Percentiles rank a stretch among this genome's conserved stretches.
Conservation (phyloP, 1,284 basidiomycete species). For the Schizopora paradoxa region DNA sequence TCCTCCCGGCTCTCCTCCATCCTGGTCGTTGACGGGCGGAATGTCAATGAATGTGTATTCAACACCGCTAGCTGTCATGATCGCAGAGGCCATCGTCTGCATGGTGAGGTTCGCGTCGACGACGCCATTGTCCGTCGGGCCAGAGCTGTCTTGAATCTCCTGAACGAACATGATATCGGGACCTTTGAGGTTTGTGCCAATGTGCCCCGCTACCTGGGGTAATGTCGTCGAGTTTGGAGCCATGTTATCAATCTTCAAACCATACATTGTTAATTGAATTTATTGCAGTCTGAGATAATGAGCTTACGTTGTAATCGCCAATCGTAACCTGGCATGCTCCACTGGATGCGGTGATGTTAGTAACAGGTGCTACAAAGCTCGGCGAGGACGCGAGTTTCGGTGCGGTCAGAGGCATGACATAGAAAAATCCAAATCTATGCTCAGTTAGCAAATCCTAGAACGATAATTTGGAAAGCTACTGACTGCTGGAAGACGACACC, state of each 20-base stretch:
- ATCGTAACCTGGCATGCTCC: constrained; percentile 47
- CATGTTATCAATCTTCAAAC: constrained; percentile 50
- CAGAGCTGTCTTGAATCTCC: constrained; percentile 63
- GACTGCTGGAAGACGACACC: constrained; percentile 52
- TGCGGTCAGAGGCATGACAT: constrained; percentile 50
- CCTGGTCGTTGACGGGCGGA: constrained; percentile 46
- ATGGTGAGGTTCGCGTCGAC: constrained; percentile 53
- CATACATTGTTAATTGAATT: background rate
- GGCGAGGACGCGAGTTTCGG: constrained; percentile 41
- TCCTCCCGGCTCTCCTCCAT: constrained; percentile 61
- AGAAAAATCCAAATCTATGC: constrained; percentile 47
- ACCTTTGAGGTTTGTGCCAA: constrained; percentile 43
- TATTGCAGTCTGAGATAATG: background rate
- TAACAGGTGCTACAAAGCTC: constrained; percentile 31
- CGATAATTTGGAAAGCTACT: constrained; percentile 14
- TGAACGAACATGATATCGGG: constrained; percentile 63
- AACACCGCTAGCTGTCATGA: constrained; percentile 32
- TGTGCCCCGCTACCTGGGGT: constrained; percentile 47
- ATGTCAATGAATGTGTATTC: constrained; percentile 47
- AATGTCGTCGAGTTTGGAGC: constrained; percentile 46
- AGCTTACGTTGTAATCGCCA: constrained; percentile 54
- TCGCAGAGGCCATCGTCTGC: constrained; percentile 43
- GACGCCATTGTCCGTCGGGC: constrained; percentile 48
- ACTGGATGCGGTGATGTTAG: constrained; percentile 32
- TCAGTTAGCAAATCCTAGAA: constrained; percentile 6